phyloP scores from a whole-genome alignment of 2,329 filamentous ascomycete genomes.

The Amylocarpus encephaloides region DNA sequence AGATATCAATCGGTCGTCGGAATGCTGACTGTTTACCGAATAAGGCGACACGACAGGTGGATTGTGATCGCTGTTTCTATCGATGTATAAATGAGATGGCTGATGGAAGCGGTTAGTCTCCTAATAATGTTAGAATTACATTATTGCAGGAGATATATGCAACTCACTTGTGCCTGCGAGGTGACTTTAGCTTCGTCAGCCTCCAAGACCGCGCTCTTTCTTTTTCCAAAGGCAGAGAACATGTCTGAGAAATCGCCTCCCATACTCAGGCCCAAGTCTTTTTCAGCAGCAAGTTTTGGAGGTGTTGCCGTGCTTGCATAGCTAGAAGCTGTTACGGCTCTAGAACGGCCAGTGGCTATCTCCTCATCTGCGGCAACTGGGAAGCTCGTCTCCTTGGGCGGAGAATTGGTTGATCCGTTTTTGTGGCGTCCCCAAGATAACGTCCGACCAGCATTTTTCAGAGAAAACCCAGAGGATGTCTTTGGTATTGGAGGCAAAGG shows the following conservation, averaged over 20 bases:
- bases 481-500: constrained; percentile 29
- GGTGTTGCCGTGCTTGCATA: constrained; percentile 32
- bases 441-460: constrained; percentile 30
- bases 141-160: not conserved
- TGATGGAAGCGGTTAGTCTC: constrained; percentile 16
- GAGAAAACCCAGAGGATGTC: constrained; percentile 25
- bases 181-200: constrained; percentile 19
- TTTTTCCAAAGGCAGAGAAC: constrained; percentile 30
- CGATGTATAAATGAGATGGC: constrained; percentile 27
- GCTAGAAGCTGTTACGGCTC: constrained; percentile 29
- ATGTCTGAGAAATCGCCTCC: constrained; percentile 33
- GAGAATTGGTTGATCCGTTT: constrained; percentile 15
- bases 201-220: constrained; percentile 26
- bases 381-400: constrained; percentile 20
- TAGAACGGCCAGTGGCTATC: constrained; percentile 19
- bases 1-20: constrained; percentile 28
- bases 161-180: constrained; percentile 27
- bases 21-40: constrained; percentile 29
- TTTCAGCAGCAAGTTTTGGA: constrained; percentile 25
- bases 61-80: constrained; percentile 24
- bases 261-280: constrained; percentile 27
- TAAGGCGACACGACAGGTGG: constrained; percentile 21
- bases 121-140: not conserved
- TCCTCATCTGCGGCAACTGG: constrained; percentile 18
- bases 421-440: constrained; percentile 32